These are phyloP conservation scores for Lophium mytilinum DNA, from an alignment of 495 filamentous ascomycete genomes.

Conservation along the genomic window DNA sequence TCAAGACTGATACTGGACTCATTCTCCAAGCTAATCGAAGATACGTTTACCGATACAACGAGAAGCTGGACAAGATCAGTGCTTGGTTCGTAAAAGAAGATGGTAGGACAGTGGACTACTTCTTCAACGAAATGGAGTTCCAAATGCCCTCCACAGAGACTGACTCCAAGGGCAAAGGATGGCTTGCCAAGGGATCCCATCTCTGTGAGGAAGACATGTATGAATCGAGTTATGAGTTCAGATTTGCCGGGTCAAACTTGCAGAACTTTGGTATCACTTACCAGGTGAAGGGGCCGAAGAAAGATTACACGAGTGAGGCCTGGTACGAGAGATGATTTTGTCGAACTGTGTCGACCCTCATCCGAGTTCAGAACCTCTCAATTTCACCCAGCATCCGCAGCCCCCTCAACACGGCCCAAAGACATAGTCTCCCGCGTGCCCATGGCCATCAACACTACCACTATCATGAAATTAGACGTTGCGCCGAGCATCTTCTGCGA, in stretches of 20 bases:
- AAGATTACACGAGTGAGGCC: slow-evolving; percentile 47
- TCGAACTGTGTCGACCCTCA: too few relatives aligned
- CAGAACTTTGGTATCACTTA: slow-evolving; percentile 49
- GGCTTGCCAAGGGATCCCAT: slow-evolving; percentile 52
- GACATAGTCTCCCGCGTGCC: too few relatives aligned
- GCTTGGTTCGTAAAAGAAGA: slow-evolving; percentile 62
- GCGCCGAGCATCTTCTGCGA: too few relatives aligned
- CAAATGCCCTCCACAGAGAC: slow-evolving; percentile 14
- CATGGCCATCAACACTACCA: too few relatives aligned
- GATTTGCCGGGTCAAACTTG: slow-evolving; percentile 47
- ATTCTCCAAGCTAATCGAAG: slow-evolving; percentile 29
- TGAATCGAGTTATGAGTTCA: slow-evolving; percentile 52
- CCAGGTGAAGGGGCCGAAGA: slow-evolving; percentile 56
- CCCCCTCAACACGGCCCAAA: too few relatives aligned
- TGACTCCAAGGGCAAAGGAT: slow-evolving; percentile 32
- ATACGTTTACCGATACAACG: slow-evolving; percentile 53
- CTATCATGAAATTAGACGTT: too few relatives aligned
- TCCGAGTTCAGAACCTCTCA: too few relatives aligned
- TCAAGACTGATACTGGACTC: slow-evolving; percentile 38
- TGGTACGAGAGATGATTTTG: slow-evolving; percentile 16
- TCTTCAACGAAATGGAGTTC: slow-evolving; percentile 54
- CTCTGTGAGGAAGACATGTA: slow-evolving; percentile 59
- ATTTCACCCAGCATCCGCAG: too few relatives aligned
- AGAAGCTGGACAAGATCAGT: slow-evolving; percentile 45
- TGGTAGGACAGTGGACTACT: slow-evolving; percentile 48